Evolutionary conservation across 1,284 basidiomycete species (phyloP).

Genomic region (Naganishia albida): DNA sequence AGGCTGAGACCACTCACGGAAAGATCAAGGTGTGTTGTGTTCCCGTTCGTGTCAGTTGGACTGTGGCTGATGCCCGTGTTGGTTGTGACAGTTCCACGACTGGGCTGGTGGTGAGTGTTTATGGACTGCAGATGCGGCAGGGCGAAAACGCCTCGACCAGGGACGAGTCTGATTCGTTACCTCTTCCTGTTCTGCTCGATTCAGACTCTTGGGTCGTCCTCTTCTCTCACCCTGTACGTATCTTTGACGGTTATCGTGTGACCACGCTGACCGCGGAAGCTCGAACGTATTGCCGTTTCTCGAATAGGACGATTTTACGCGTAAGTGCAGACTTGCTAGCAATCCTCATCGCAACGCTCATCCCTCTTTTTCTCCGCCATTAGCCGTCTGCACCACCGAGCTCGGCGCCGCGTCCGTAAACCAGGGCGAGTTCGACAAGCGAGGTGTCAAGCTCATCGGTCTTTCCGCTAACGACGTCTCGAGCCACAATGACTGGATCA

Average conservation of each 20-base stretch:
- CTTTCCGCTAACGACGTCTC: constrained; percentile 88
- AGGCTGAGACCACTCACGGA: constrained; percentile 71
- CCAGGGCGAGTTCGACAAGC: constrained; percentile 77
- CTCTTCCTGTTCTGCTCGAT: constrained; percentile 73
- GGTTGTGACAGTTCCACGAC: constrained; percentile 29
- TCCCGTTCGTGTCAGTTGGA: constrained; percentile 8
- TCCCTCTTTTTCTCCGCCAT: neutral
- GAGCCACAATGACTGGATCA: constrained; percentile 85
- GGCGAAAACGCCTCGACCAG: constrained; percentile 50
- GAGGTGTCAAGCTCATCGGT: constrained; percentile 88
- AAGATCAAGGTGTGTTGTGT: constrained; percentile 40
- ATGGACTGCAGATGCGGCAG: neutral
- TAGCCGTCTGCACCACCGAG: constrained; percentile 89
- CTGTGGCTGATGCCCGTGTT: constrained; percentile 2
- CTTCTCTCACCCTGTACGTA: constrained; percentile 81
- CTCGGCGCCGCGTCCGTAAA: constrained; percentile 91
- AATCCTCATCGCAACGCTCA: constrained; percentile 16
- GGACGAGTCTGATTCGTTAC: constrained; percentile 6
- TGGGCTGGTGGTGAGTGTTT: constrained; percentile 31
- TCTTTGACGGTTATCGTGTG: neutral
- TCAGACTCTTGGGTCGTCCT: constrained; percentile 85
- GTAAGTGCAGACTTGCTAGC: constrained; percentile 4
- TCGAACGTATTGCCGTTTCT: neutral
- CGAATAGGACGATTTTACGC: constrained; percentile 31
- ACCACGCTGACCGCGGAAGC: neutral